A percentile compares a stretch with the other conserved stretches of the same genome.
These are phyloP conservation scores for Penicillium roqueforti DNA, from an alignment of 495 filamentous ascomycete genomes.

Conservation along the genomic window DNA sequence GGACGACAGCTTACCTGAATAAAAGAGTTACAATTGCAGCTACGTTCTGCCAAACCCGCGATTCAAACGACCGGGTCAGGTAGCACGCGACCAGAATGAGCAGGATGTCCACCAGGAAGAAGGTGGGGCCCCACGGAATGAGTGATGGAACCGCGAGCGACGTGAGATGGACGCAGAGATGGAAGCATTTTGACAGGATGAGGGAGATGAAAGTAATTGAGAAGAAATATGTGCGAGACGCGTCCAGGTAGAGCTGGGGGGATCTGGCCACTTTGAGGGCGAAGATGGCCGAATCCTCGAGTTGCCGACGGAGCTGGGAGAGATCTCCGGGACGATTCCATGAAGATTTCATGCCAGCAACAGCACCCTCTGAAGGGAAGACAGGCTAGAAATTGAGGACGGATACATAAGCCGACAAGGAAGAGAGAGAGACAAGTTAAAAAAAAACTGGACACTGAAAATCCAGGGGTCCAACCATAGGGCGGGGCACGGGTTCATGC, in stretches of 20 bases:
- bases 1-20: conserved; percentile 11
- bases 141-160: conserved; percentile 12
- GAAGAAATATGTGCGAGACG: conserved; percentile 16
- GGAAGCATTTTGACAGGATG: conserved; percentile 21
- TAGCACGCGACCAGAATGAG: conserved; percentile 17
- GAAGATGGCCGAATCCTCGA: conserved; percentile 2
- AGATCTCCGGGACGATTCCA: not conserved
- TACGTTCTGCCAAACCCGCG: not conserved
- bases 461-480: not conserved
- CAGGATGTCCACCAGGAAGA: conserved; percentile 25
- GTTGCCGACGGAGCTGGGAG: not conserved
- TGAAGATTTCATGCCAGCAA: conserved; percentile 1
- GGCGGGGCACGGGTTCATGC: not conserved
- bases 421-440: not conserved
- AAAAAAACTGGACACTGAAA: not conserved
- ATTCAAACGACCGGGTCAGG: conserved; percentile 12
- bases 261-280: conserved; percentile 9
- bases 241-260: conserved; percentile 12
- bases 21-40: conserved; percentile 8
- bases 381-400: not conserved
- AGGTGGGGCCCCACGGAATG: conserved; percentile 21
- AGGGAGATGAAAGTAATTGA: conserved; percentile 21
- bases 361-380: not conserved
- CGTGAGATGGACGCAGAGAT: conserved; percentile 18
- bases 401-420: not conserved